Conservation (phyloP, 2,329 filamentous ascomycete genomes). For the Oidium heveae region DNA sequence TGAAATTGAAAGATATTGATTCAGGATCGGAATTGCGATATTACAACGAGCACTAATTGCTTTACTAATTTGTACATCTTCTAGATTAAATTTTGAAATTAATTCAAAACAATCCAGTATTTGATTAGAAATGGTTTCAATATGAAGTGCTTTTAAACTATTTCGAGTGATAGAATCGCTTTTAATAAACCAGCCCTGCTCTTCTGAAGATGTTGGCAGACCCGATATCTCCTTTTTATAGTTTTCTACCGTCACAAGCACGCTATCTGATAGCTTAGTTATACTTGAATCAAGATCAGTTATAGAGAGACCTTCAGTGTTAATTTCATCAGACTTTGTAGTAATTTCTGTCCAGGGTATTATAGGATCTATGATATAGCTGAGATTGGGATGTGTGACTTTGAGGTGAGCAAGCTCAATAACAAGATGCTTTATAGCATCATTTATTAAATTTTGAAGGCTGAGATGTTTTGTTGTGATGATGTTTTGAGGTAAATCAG, state of each 20-base stretch:
- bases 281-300: constrained; percentile 29
- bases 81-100: constrained; percentile 20
- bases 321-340: constrained; percentile 2
- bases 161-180: constrained; percentile 9
- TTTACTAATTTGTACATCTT: constrained; percentile 17
- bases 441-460: constrained; percentile 6
- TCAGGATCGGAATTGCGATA: constrained; percentile 42
- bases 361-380: constrained; percentile 41
- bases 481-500: constrained; percentile 26
- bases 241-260: constrained; percentile 59
- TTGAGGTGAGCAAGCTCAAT: constrained; percentile 18
- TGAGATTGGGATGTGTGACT: constrained; percentile 28
- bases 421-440: constrained; percentile 4
- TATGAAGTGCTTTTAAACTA: constrained; percentile 11
- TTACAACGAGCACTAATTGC: constrained; percentile 31
- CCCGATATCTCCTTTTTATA: constrained; percentile 29
- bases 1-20: constrained; percentile 43
- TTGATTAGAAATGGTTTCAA: constrained; percentile 10
- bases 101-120: constrained; percentile 20
- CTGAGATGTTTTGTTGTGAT: constrained; percentile 16
- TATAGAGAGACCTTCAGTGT: constrained; percentile 2
- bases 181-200: constrained; percentile 33
- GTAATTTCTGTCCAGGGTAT: constrained; percentile 30
- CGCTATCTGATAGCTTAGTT: constrained; percentile 42
- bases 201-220: constrained; percentile 32